Base-by-base conservation (phyloP, 2,329 filamentous ascomycete species). In the Coniochaeta sp. region DNA sequence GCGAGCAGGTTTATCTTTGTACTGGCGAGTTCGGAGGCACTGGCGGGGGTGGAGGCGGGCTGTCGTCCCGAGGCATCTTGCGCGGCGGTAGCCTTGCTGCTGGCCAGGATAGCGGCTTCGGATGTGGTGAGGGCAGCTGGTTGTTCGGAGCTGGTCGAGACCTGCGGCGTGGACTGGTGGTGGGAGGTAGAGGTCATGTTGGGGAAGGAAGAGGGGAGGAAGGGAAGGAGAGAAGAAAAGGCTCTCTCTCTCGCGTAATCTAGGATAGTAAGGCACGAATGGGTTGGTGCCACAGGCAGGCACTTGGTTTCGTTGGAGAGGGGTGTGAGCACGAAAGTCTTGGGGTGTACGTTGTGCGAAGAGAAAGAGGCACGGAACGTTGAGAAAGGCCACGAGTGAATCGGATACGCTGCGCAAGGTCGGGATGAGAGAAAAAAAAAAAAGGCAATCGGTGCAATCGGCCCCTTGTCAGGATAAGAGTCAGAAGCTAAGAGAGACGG, bases 1-100 rank as follows among this genome's bases (percentile, higher is more conserved):
- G 78, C 76, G 72, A 87, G 77, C 81, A 81, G 93, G 82, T 77
- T 89, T 82, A 86, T 78, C 83, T 87, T 84, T 81, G 81, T 81
- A 85, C 82, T 68, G 83, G 83, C 74, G 83, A 86, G 81, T 86
- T 86, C 76, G 83, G 83, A 68, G 83, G 83, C 70, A 81, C 79
- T 63, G 82, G 82, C 64, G 83, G 83, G 62, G 82, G 82, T 67
- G 83, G 83, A 68, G 83, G 83, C 60, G 83, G 83, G 74, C 81
- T 85, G 77, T 84, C 79, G 75, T 85, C 81, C 74, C 83, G 81
- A 78, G 81, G 80, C 83, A 85, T 85, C 77, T 75, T 81, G 76
- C 68, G 70, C 66, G 65, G 70, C 66, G 65, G 68, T 67, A 62
- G 62, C 50, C 36, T 50, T 52, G 47, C 52, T 59, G 65, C 63